Evolutionary conservation across 2,329 filamentous ascomycete genomes (phyloP).

Genomic region (Apiospora aurea): DNA sequence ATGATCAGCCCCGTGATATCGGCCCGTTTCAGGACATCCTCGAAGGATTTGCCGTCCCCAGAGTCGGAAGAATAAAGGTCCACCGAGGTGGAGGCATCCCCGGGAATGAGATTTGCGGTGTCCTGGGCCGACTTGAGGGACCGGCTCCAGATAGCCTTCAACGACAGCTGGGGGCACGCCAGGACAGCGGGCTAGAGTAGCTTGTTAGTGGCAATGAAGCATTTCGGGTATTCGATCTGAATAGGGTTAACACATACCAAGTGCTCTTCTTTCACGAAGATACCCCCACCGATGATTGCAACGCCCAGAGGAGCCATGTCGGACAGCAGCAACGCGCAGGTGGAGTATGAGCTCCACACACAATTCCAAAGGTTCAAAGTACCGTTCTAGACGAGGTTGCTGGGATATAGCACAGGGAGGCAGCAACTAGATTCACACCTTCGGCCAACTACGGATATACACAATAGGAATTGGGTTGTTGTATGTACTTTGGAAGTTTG

Average conservation of each 20-base stretch:
- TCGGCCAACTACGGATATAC: constrained; percentile 9
- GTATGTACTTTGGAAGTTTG: neutral
- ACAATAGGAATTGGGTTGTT: neutral
- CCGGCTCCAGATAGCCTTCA: constrained; percentile 65
- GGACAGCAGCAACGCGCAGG: neutral
- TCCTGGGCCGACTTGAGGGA: constrained; percentile 55
- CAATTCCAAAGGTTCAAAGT: neutral
- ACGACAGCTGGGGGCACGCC: constrained; percentile 49
- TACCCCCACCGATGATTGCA: constrained; percentile 36
- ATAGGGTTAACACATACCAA: constrained; percentile 44
- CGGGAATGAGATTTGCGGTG: constrained; percentile 43
- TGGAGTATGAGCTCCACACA: neutral
- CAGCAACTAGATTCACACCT: neutral
- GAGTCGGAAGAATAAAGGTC: constrained; percentile 42
- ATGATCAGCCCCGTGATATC: constrained; percentile 54
- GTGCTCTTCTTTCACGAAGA: constrained; percentile 63
- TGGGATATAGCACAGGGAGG: neutral
- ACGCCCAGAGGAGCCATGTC: constrained; percentile 26
- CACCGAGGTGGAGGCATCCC: constrained; percentile 32
- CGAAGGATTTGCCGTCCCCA: constrained; percentile 46
- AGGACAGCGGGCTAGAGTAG: constrained; percentile 55
- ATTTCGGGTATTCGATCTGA: neutral
- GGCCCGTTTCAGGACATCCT: constrained; percentile 52
- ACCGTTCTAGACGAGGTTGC: constrained; percentile 6
- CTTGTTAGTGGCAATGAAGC: constrained; percentile 30